A percentile compares a stretch with the other conserved stretches of the same genome.
These are phyloP conservation scores for Fusarium sp. DNA, from an alignment of 2,329 filamentous ascomycete species.

Conservation along the genomic window DNA sequence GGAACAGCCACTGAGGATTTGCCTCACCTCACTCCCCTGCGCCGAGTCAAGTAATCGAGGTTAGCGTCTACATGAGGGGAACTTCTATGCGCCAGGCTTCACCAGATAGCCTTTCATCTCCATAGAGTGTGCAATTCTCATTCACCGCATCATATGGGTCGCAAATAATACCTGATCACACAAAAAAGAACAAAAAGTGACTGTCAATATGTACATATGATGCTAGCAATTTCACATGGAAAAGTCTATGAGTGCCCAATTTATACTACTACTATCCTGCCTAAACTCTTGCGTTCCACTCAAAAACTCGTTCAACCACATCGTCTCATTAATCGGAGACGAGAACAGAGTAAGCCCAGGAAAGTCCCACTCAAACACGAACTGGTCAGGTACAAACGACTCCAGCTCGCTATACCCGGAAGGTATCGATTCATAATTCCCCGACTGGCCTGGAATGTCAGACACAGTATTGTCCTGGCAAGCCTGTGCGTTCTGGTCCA, in stretches of 20 bases:
- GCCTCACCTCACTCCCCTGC: not conserved
- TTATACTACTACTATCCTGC: slow-evolving; percentile 15
- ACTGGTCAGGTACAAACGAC: slow-evolving; percentile 21
- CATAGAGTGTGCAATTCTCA: too few relatives aligned
- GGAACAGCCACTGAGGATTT: not conserved
- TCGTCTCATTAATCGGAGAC: slow-evolving; percentile 10
- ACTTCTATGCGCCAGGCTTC: too few relatives aligned
- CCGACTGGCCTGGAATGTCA: not conserved
- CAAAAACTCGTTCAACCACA: slow-evolving; percentile 19
- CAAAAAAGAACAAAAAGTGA: not conserved
- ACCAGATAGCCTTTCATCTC: too few relatives aligned
- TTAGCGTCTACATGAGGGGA: too few relatives aligned
- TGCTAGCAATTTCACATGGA: not conserved
- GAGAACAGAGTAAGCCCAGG: slow-evolving; percentile 15
- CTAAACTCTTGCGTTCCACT: slow-evolving; percentile 16
- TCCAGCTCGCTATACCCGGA: slow-evolving; percentile 10
- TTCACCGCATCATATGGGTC: too few relatives aligned
- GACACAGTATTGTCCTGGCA: rapidly evolving
- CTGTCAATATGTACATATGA: rapidly evolving
- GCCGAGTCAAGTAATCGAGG: not conserved
- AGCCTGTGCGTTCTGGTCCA: not conserved
- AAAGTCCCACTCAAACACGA: slow-evolving; percentile 31
- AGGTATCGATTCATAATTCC: not conserved
- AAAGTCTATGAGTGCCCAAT: slow-evolving; percentile 26
- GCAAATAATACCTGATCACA: too few relatives aligned